Evolutionary conservation across 169 alveolate genomes (phyloP).

Genomic region (Eimeria falciformis): DNA sequence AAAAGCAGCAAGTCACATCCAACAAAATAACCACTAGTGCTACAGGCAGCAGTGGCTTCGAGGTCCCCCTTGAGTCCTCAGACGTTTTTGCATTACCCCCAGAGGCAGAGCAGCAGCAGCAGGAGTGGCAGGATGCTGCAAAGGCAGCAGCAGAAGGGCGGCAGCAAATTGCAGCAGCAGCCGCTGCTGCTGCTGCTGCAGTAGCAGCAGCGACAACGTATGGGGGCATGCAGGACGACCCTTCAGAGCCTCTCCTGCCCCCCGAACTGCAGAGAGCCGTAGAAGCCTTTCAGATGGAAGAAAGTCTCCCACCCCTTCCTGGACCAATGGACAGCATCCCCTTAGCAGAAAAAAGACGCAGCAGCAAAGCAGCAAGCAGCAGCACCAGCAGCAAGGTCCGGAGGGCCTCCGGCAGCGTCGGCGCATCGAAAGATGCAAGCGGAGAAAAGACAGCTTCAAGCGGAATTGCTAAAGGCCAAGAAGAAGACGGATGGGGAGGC

Average conservation of each 20-base stretch:
- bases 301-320: not conserved
- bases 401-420: not conserved
- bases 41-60: constrained; percentile 1
- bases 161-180: constrained; percentile 42
- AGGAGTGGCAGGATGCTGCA: not conserved
- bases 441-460: not conserved
- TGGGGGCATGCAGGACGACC: not conserved
- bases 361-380: constrained; percentile 3
- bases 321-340: not conserved
- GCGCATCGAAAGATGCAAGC: not conserved
- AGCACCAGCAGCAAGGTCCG: not conserved
- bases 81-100: not conserved
- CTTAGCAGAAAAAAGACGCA: not conserved
- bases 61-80: not conserved
- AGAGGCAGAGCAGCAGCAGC: constrained; percentile 55
- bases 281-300: not conserved
- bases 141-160: constrained; percentile 32
- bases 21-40: not conserved
- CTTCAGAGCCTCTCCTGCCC: not conserved
- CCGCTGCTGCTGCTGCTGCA: constrained; percentile 41
- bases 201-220: not conserved
- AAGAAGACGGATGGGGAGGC: not conserved
- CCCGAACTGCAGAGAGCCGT: not conserved
- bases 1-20: not conserved
- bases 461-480: too few relatives aligned